phyloP scores from a whole-genome alignment of 2,329 filamentous ascomycete species.

The Neurospora sp. region DNA sequence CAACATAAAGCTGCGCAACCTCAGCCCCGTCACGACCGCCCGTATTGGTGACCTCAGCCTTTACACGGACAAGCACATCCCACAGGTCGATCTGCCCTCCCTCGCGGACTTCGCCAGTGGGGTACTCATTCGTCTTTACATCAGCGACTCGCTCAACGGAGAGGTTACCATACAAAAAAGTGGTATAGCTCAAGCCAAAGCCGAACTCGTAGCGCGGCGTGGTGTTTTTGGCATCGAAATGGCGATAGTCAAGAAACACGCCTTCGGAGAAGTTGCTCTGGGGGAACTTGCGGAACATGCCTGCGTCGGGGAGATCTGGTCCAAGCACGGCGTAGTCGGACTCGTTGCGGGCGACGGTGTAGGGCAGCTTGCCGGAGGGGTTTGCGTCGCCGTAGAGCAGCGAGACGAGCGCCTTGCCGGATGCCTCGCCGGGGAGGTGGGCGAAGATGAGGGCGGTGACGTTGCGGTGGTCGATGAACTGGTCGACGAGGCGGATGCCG shows the following conservation, averaged over 20 bases:
- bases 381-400: slow-evolving; percentile 49
- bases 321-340: slow-evolving; percentile 44
- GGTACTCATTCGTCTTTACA: slow-evolving; percentile 22
- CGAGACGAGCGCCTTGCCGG: slow-evolving; percentile 43
- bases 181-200: slow-evolving; percentile 47
- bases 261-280: slow-evolving; percentile 44
- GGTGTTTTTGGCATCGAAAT: slow-evolving; percentile 40
- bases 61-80: slow-evolving; percentile 33
- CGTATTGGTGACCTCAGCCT: slow-evolving; percentile 31
- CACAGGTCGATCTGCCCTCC: slow-evolving; percentile 39
- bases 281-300: slow-evolving; percentile 41
- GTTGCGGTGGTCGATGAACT: slow-evolving; percentile 53
- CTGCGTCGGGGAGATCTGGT: slow-evolving; percentile 30
- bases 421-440: slow-evolving; percentile 56
- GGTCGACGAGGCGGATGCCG: slow-evolving; percentile 49
- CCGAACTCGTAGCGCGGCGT: slow-evolving; percentile 46
- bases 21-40: slow-evolving; percentile 34
- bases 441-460: slow-evolving; percentile 55
- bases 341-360: slow-evolving; percentile 48
- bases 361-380: slow-evolving; percentile 50
- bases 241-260: slow-evolving; percentile 43
- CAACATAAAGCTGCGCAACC: slow-evolving; percentile 38
- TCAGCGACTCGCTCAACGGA: slow-evolving; percentile 22
- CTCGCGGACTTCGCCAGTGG: slow-evolving; percentile 28
- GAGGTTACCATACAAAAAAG: slow-evolving; percentile 38